Evolutionary conservation across 1,139 yeast species (phyloP).

Genomic region (Lodderomyces parapsilosis): DNA sequence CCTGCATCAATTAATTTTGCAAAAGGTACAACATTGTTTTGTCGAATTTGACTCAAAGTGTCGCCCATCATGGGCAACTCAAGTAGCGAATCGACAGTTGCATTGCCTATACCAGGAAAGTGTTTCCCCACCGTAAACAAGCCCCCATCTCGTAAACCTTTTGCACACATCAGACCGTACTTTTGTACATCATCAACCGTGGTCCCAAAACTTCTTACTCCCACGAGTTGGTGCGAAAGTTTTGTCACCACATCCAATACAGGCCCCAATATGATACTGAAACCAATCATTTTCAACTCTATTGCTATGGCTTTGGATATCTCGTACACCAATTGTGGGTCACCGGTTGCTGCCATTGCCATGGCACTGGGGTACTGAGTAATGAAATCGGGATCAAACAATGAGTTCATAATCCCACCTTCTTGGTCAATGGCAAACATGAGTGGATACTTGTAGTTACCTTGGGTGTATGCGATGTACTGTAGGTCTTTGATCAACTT

Average conservation of each 20-base stretch:
- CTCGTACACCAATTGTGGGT: conserved; percentile 49
- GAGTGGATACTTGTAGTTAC: conserved; percentile 54
- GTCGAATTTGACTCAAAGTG: conserved; percentile 52
- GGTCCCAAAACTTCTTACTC: conserved; percentile 63
- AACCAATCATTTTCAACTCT: conserved; percentile 55
- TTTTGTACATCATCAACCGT: conserved; percentile 57
- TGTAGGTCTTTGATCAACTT: conserved; percentile 55
- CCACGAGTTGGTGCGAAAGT: conserved; percentile 56
- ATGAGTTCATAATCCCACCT: conserved; percentile 67
- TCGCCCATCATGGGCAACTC: conserved; percentile 64
- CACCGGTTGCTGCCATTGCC: conserved; percentile 62
- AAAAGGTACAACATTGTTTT: conserved; percentile 54
- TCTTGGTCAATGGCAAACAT: conserved; percentile 83
- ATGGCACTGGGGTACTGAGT: conserved; percentile 67
- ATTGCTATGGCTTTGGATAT: conserved; percentile 56
- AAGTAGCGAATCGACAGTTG: conserved; percentile 55
- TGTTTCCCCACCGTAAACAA: conserved; percentile 60
- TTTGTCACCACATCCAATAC: conserved; percentile 63
- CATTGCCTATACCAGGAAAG: conserved; percentile 68
- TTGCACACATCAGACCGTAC: conserved; percentile 54
- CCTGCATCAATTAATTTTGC: conserved; percentile 47
- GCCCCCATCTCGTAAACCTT: conserved; percentile 58
- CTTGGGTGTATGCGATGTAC: conserved; percentile 49
- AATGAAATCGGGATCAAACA: conserved; percentile 51
- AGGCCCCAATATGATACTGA: conserved; percentile 61